Evolutionary conservation across 352 stramenopile genomes (phyloP), one percentile per base, ranked within the genome.

Genomic region (Phytophthora crassamura): DNA sequence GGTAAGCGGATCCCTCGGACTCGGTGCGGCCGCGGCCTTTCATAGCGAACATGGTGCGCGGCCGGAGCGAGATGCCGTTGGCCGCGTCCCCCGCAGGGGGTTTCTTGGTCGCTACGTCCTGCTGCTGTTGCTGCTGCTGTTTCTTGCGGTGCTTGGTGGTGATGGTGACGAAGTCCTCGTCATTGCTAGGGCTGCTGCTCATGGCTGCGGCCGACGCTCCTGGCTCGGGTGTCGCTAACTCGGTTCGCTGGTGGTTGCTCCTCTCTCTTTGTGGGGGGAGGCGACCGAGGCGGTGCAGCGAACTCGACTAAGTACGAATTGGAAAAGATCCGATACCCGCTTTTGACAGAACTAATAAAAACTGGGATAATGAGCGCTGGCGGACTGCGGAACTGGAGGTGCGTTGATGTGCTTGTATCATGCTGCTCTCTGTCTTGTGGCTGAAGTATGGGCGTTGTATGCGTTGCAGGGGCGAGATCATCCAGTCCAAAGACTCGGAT

Each of bases 21-120:
- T 95, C 87, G 30, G 82, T 91, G 40, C 78, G 81, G 10, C 83
- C 84, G 14, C 85, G 77, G 47, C 87, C 87, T 59, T 94, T 95
- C 72, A 93, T 90, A n/a, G 84, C 84, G 54, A 95, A 95, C 87
- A 95, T 95, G 36, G 84, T 95, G 56, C 87, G 85, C 60, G 87
- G 87, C n/a, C 87, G 72, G 55, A 95, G 66, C 42, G 85, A 94
- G 40, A 94, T 64, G 42, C 51, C 22, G 43, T 41, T 55, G n/a
- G 28, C 34, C 20, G 11, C 35, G 47, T 33, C n/a, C 33, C 38
- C 51, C 15, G 50, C 51, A 2, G 63, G 59, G 6, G 62, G 64
- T 36, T 75, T 78, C 59, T 78, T 75, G 14, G 43, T 28, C 7
- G 46, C 39, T 8, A 62, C 43, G n/a, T 30, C 18, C 36, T 12